Evolutionary conservation across 306 rosid species (phyloP).

Genomic region (Morella rubra): DNA sequence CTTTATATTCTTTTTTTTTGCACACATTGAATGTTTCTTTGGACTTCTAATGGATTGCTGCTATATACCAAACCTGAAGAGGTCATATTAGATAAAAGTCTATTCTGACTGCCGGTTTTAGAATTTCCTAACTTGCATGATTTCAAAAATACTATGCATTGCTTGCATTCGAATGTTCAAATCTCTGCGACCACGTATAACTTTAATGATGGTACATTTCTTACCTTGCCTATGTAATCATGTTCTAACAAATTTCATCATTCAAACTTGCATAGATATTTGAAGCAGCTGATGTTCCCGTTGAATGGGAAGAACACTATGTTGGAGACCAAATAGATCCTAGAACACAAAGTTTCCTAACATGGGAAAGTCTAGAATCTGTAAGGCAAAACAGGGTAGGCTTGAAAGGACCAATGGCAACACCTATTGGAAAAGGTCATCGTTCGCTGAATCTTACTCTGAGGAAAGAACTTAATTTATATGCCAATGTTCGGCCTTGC

Average conservation of each 20-base stretch:
- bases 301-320: conserved; percentile 97
- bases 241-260: not conserved
- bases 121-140: not conserved
- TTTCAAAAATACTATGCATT: not conserved
- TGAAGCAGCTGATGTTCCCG: conserved; percentile 71
- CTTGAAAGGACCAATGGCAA: conserved; percentile 99
- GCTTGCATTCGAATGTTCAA: not conserved
- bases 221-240: not conserved
- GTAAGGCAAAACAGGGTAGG: conserved; percentile 78
- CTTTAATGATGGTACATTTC: not conserved
- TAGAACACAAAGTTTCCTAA: conserved; percentile 85
- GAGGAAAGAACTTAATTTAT: conserved; percentile 92
- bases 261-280: conserved; percentile 52
- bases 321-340: conserved; percentile 80
- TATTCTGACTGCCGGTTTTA: not conserved
- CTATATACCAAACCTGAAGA: not conserved
- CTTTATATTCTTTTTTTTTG: not conserved
- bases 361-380: conserved; percentile 98
- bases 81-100: conserved; percentile 9
- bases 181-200: not conserved
- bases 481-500: conserved; percentile 97
- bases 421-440: conserved; percentile 97
- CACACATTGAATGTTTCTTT: too few species aligned
- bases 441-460: conserved; percentile 96
- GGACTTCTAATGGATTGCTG: not conserved